Evolutionary conservation across 495 filamentous ascomycete species (phyloP).

Genomic region (Schizothecium vesticola): DNA sequence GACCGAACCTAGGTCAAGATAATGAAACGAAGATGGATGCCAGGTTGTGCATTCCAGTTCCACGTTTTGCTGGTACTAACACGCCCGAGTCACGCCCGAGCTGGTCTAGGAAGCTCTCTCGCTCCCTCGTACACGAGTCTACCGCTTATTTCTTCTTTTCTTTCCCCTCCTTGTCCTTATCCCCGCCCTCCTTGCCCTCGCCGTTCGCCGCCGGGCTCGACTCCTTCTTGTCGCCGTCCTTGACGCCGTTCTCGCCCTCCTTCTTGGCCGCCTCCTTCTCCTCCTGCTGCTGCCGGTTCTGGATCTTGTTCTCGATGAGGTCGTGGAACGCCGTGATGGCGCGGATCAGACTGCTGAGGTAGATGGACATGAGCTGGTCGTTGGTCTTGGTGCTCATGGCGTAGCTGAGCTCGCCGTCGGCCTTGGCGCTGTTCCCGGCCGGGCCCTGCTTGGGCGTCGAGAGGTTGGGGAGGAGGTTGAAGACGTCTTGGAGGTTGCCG

Average conservation of each 20-base stretch:
- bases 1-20: background rate
- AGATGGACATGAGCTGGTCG: slow-evolving; percentile 97
- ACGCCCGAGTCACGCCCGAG: slow-evolving; percentile 15
- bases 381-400: slow-evolving; percentile 99
- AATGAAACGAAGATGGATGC: background rate
- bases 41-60: background rate
- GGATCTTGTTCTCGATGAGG: slow-evolving; percentile 99
- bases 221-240: slow-evolving; percentile 60
- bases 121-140: slow-evolving; percentile 17
- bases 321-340: slow-evolving; percentile 99
- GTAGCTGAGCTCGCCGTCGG: slow-evolving; percentile 71
- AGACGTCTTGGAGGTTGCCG: slow-evolving; percentile 96
- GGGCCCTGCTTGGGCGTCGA: slow-evolving; percentile 64
- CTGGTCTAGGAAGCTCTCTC: slow-evolving; percentile 14
- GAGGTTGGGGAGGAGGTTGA: slow-evolving; percentile 96
- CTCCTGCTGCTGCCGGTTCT: slow-evolving; percentile 94
- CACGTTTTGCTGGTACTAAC: slow-evolving; percentile 22
- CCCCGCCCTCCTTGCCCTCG: slow-evolving; percentile 60
- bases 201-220: slow-evolving; percentile 51
- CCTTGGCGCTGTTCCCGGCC: slow-evolving; percentile 44
- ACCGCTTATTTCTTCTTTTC: slow-evolving; percentile 33
- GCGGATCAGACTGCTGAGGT: slow-evolving; percentile 89
- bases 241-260: slow-evolving; percentile 46
- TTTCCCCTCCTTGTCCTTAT: slow-evolving; percentile 35
- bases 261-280: slow-evolving; percentile 77